Conservation (phyloP, 257 asterid genomes). For the Cinchona pubescens region DNA sequence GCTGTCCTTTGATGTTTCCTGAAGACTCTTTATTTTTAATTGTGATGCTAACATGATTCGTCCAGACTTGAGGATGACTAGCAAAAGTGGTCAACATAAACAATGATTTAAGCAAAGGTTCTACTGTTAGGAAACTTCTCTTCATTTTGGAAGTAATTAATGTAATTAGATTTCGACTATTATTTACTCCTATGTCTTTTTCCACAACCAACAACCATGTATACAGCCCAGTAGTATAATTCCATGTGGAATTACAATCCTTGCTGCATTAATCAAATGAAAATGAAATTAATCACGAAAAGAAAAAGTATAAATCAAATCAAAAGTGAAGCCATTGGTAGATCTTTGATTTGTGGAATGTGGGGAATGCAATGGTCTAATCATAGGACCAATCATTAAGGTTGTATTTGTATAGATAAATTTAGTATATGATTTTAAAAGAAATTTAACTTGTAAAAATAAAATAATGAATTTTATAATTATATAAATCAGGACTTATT, state of each 20-base stretch:
- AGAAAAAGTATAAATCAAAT: not conserved
- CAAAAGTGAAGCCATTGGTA: not conserved
- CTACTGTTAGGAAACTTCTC: not conserved
- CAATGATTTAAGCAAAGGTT: not conserved
- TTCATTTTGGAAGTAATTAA: not conserved
- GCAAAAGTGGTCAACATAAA: not conserved
- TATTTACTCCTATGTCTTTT: not conserved
- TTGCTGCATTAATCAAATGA: not conserved
- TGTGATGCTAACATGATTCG: not conserved
- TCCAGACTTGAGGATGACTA: not conserved
- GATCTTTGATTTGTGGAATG: not conserved
- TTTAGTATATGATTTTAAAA: no score
- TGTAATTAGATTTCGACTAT: no score
- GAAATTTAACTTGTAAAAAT: no score
- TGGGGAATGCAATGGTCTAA: conserved; percentile 1
- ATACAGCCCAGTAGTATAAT: not conserved
- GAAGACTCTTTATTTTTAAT: not conserved
- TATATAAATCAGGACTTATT: no score
- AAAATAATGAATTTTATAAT: no score
- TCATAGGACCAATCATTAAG: not conserved
- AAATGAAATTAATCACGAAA: not conserved
- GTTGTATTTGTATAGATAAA: no score
- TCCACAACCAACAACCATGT: not conserved
- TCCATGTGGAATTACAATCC: not conserved
- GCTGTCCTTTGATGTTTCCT: not conserved